A percentile compares a stretch with the other conserved stretches of the same genome.
These are phyloP conservation scores for Desmodesmus armatus DNA, from an alignment of 139 green algal genomes.

Conservation along the genomic window DNA sequence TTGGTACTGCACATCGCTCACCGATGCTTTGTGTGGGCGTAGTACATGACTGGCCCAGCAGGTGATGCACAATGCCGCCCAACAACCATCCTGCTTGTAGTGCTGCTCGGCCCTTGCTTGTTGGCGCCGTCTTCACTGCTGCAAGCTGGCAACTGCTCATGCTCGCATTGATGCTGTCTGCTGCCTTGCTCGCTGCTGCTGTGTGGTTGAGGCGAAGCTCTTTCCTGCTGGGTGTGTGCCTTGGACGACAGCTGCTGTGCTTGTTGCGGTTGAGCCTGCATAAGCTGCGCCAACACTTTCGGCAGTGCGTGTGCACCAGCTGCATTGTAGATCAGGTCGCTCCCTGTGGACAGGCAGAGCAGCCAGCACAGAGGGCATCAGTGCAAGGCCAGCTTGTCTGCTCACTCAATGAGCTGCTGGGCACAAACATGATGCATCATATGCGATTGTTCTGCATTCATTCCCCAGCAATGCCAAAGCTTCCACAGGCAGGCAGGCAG, in stretches of 20 bases:
- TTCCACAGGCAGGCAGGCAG: too few species aligned
- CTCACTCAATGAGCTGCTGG: too few species aligned
- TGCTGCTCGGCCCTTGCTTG: background rate
- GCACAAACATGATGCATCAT: too few species aligned
- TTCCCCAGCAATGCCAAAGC: too few species aligned
- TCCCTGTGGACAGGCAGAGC: too few species aligned
- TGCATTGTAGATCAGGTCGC: slow-evolving; percentile 31
- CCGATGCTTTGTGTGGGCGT: slow-evolving; percentile 36
- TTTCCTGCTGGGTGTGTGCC: too few species aligned
- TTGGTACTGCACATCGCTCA: too few species aligned
- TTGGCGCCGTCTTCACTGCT: background rate
- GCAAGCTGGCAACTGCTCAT: background rate
- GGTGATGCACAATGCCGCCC: background rate
- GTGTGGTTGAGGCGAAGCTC: too few species aligned
- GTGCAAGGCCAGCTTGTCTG: too few species aligned
- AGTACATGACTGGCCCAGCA: slow-evolving; percentile 32
- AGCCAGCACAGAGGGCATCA: too few species aligned
- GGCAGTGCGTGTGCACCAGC: slow-evolving; percentile 14
- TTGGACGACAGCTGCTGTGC: background rate
- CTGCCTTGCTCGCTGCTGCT: background rate
- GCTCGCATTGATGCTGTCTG: background rate
- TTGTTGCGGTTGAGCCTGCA: background rate
- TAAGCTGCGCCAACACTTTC: background rate
- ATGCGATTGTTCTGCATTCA: too few species aligned
- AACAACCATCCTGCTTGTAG: background rate